A percentile compares a stretch with the other conserved stretches of the same genome.
Evolutionary conservation across 495 filamentous ascomycete species (phyloP).

Genomic region (Penicillium riverlandense): DNA sequence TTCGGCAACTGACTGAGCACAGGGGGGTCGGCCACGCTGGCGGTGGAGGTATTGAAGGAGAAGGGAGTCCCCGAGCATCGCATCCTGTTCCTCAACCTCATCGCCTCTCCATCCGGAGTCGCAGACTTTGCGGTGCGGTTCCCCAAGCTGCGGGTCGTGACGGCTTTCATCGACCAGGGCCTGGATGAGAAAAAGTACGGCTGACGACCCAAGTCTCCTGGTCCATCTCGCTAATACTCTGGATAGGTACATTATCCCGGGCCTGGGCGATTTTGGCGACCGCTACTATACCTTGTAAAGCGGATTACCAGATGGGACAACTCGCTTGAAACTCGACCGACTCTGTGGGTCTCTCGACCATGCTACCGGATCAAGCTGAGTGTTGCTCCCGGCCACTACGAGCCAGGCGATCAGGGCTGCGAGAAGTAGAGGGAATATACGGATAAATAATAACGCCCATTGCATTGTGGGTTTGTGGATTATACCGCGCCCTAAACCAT

Average conservation of each 20-base stretch:
- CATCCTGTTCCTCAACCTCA: conserved; percentile 92
- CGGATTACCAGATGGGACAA: background rate
- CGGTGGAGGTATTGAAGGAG: conserved; percentile 82
- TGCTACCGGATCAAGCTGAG: too few relatives aligned
- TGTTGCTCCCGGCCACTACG: too few relatives aligned
- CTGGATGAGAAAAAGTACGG: conserved; percentile 93
- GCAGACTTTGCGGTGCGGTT: conserved; percentile 83
- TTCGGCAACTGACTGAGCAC: conserved; percentile 6
- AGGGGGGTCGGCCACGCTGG: conserved; percentile 96
- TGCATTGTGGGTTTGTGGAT: conserved; percentile 2
- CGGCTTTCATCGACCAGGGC: conserved; percentile 93
- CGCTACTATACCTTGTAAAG: conserved; percentile 84
- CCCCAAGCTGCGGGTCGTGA: conserved; percentile 87
- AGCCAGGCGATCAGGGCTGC: too few relatives aligned
- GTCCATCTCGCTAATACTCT: conserved; percentile 9
- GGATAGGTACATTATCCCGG: conserved; percentile 87
- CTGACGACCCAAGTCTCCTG: background rate
- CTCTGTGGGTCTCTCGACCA: too few relatives aligned
- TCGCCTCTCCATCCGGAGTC: conserved; percentile 90
- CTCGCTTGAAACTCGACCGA: too few relatives aligned
- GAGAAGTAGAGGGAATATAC: background rate
- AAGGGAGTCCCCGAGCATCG: conserved; percentile 89
- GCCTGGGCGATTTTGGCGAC: conserved; percentile 94
- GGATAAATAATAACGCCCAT: background rate
- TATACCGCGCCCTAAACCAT: background rate